Base-by-base conservation (phyloP, 1,284 basidiomycete genomes). In the Athelia sp. region DNA sequence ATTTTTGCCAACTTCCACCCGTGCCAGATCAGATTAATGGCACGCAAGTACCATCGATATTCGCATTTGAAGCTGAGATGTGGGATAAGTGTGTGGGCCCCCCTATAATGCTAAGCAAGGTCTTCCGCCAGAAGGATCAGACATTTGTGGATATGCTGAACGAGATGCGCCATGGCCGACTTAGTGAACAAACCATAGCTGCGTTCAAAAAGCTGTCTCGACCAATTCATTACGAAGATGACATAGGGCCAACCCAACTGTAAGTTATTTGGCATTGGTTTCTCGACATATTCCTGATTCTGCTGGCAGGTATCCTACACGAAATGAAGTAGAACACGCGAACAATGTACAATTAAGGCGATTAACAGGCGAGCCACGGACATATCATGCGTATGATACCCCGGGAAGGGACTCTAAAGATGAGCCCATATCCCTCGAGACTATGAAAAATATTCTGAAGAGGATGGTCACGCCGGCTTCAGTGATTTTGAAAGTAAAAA, bases 1-100 rank as follows among this genome's bases (percentile, higher is more conserved):
- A 99, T 64, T 99, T 98, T 69, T 97, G 93, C 69, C 95, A 99
- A 66, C 74, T 99, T 6, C 97, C 97, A 1, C 96, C 97, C 0
- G 93, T 99, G 0, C 70, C 69, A 3, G 79, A 75, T 26, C 59
- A 61, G 49, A 61, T 62, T 3, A 63, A 63, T 3, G 55, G 58
- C 0, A 53, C 54, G 44, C 64, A 76, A 21, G 19, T 40, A 8
- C 36, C 36, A 6, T n/a, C 36, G 1, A 76, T 70, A 54, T 98
- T 97, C 64, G 88, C 90, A 2, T 99, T 99, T 62, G 93, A 99
- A 60, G 92, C 93, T 4, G 70, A 81, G 26, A 76, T 78, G 19
- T 99, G 97, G 97, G 70, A 72, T n/a, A 68, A 78, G 46, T 82
- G 86, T 14, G 84, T 99, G 54, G 71, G 78, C 50, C 74, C 84